These are phyloP conservation scores for Talaromyces marneffei DNA, from an alignment of 2,329 filamentous ascomycete species.

Conservation along the genomic window DNA sequence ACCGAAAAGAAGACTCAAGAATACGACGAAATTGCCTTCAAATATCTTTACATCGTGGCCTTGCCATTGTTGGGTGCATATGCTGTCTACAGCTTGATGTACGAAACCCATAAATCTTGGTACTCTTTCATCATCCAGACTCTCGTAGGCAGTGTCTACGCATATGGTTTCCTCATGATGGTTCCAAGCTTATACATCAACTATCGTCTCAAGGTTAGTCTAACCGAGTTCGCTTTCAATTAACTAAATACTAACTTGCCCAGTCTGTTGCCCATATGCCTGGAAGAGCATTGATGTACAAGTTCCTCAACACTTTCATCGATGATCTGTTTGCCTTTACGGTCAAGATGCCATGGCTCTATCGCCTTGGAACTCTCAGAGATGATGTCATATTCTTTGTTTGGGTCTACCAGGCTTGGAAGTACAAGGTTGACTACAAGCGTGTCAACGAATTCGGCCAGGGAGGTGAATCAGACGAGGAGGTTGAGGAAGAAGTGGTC, in stretches of 20 bases:
- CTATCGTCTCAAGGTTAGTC: constrained; percentile 76
- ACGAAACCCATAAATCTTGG: constrained; percentile 96
- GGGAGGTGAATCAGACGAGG: constrained; percentile 77
- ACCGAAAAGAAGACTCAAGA: constrained; percentile 98
- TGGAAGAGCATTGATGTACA: constrained; percentile 92
- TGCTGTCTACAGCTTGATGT: constrained; percentile 82
- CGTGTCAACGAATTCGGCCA: constrained; percentile 97
- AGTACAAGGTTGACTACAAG: constrained; percentile 84
- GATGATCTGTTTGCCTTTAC: constrained; percentile 98
- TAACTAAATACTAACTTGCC: constrained; percentile 17
- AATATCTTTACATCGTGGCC: constrained; percentile 90
- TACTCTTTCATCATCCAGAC: constrained; percentile 95
- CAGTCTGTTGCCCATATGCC: constrained; percentile 89
- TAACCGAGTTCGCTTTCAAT: neutral
- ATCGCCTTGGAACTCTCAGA: constrained; percentile 82
- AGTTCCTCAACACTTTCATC: constrained; percentile 98
- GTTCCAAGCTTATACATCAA: constrained; percentile 97
- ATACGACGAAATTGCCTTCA: constrained; percentile 96
- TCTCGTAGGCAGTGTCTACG: constrained; percentile 91
- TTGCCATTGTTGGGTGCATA: constrained; percentile 85
- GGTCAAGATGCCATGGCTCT: constrained; percentile 96
- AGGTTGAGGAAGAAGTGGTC: constrained; percentile 45
- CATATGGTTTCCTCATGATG: constrained; percentile 99
- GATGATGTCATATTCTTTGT: constrained; percentile 99
- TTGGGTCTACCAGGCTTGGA: constrained; percentile 90